Evolutionary conservation across 2,329 filamentous ascomycete species (phyloP), one percentile per base, ranked within the genome.

Genomic region (Karstenula rhodostoma): DNA sequence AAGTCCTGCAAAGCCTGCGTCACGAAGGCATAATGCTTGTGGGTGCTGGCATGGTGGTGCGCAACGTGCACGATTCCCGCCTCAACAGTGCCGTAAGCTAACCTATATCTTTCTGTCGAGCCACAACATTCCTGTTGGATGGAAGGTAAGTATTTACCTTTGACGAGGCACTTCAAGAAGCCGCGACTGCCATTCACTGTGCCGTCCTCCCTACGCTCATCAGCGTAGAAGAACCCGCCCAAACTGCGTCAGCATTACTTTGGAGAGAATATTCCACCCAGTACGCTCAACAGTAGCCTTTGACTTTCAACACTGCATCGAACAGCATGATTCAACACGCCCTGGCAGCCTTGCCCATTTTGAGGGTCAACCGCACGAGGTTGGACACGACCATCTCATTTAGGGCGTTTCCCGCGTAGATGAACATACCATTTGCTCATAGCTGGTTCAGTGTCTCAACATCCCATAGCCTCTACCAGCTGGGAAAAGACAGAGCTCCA

Each of bases 211-310:
- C 74, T 77, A 3, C 83, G 75, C 64, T 86, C 81, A 46, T 86
- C 83, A 3, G 72, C 80, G 56, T 83, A 85, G 62, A 84, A 84
- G 64, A 85, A 86, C 43, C 83, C 69, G 29, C 4, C 3, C n/a
- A 50, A 4, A 13, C 43, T n/a, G 32, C 10, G 10, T 50, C 27
- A 50, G 47, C 27, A 10, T 25, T 17, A 9, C n/a, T 3, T 35
- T 10, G 32, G 25, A 46, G n/a, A 22, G 47, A 27, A 48, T 27
- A 50, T 25, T 47, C n/a, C n/a, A n/a, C n/a, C n/a, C n/a, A n/a
- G n/a, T n/a, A n/a, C n/a, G 9, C 46, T 17, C 19, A 58, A 48
- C 56, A 37, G 32, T 58, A 58, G 4, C 56, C 56, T 19, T 52
- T 42, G 10, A 13, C 49, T 22, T 27, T 12, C 22, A 52, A 58